Percentiles rank a stretch among this genome's conserved stretches.
Conservation (phyloP, 2,329 filamentous ascomycete species). For the Aspergillus candidus region DNA sequence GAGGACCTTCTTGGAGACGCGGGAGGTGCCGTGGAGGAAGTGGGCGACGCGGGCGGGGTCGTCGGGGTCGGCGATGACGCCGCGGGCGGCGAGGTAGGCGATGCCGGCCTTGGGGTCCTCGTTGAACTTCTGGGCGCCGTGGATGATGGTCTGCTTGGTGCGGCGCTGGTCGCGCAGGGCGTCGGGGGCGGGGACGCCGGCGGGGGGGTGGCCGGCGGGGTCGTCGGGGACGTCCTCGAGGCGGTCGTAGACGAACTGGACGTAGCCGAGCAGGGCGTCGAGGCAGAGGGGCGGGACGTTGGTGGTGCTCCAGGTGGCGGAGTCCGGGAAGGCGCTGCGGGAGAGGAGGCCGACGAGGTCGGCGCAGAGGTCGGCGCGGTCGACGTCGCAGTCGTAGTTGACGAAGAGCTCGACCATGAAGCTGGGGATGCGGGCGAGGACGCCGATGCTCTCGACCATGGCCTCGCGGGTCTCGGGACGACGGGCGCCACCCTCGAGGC, state of each 20-base stretch:
- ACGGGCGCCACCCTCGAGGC: slow-evolving; percentile 81
- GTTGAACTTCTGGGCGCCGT: slow-evolving; percentile 86
- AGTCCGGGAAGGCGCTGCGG: slow-evolving; percentile 91
- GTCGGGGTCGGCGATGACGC: slow-evolving; percentile 70
- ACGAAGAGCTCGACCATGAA: slow-evolving; percentile 95
- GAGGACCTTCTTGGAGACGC: slow-evolving; percentile 82
- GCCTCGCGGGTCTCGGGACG: slow-evolving; percentile 95
- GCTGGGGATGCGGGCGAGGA: slow-evolving; percentile 82
- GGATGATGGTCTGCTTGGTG: slow-evolving; percentile 82
- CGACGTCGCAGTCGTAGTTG: slow-evolving; percentile 95
- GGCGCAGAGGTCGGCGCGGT: slow-evolving; percentile 85
- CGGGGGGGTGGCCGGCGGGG: slow-evolving; percentile 62
- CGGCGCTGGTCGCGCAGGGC: slow-evolving; percentile 64
- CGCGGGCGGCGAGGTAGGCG: slow-evolving; percentile 75
- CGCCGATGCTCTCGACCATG: slow-evolving; percentile 95
- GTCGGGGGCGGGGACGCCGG: slow-evolving; percentile 61
- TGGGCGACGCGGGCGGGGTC: slow-evolving; percentile 73
- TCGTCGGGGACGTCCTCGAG: slow-evolving; percentile 62
- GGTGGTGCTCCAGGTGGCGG: slow-evolving; percentile 96
- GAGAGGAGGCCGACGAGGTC: slow-evolving; percentile 91
- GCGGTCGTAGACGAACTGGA: slow-evolving; percentile 86
- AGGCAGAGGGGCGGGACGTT: slow-evolving; percentile 93
- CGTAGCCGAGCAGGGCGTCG: slow-evolving; percentile 81
- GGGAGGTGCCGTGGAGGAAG: slow-evolving; percentile 80
- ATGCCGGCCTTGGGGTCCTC: slow-evolving; percentile 87